phyloP scores from a whole-genome alignment of 192 early-diverging fungal species.

The Podila clonocystis region DNA sequence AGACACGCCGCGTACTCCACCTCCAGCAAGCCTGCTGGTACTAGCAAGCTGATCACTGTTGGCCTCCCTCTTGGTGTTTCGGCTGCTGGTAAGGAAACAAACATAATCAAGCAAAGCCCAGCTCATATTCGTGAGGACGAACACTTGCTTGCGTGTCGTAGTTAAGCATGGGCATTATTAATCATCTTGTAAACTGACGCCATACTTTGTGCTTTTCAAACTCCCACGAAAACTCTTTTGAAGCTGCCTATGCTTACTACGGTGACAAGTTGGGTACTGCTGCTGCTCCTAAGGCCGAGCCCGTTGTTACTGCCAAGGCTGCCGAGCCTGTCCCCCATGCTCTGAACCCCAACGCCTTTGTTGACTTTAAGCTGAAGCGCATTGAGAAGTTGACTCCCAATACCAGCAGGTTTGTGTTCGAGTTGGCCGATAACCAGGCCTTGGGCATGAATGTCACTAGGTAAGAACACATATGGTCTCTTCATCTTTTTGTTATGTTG shows the following conservation, averaged over 20 bases:
- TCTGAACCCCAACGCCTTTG: conserved; percentile 60
- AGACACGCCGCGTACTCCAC: conserved; percentile 41
- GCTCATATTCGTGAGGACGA: neutral
- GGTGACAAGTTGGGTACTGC: conserved; percentile 31
- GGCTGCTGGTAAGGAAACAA: conserved; percentile 28
- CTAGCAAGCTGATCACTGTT: conserved; percentile 37
- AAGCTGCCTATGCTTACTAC: conserved; percentile 46
- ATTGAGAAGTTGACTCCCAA: conserved; percentile 31
- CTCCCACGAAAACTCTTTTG: neutral
- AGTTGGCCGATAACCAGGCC: conserved; percentile 54
- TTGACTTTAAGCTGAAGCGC: conserved; percentile 62
- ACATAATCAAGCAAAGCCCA: neutral
- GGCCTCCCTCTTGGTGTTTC: conserved; percentile 33
- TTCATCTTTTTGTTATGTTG: conserved; percentile 6
- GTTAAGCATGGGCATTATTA: neutral
- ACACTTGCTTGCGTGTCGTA: too few species aligned
- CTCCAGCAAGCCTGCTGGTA: conserved; percentile 32
- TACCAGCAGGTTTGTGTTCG: conserved; percentile 35
- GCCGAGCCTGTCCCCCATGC: conserved; percentile 38
- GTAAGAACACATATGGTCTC: neutral
- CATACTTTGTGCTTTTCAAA: neutral
- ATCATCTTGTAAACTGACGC: conserved; percentile 4
- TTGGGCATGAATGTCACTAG: conserved; percentile 79
- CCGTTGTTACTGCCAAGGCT: conserved; percentile 16
- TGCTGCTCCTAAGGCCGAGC: neutral